Evolutionary conservation across 116 monocot species (phyloP).

Genomic region (Thalassia testudinum): DNA sequence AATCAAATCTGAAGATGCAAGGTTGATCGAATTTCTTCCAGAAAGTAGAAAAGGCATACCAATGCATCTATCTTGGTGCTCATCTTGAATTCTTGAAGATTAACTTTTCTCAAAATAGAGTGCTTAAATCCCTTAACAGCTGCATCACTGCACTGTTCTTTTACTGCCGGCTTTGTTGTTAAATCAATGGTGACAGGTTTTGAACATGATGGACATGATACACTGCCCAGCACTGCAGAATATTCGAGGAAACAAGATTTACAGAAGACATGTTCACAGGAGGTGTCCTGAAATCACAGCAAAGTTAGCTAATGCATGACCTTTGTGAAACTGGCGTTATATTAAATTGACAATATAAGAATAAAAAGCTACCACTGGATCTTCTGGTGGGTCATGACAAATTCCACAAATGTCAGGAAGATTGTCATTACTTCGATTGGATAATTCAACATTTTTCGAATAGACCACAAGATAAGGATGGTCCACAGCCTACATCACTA

Average conservation of each 20-base stretch:
- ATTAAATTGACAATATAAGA: slow-evolving; percentile 1
- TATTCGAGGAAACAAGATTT: slow-evolving; percentile 64
- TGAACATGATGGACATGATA: slow-evolving; percentile 70
- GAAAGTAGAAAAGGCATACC: slow-evolving; percentile 22
- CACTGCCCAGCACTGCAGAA: slow-evolving; percentile 24
- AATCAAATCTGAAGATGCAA: too few relatives aligned
- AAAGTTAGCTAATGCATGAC: not conserved
- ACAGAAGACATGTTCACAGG: slow-evolving; percentile 74
- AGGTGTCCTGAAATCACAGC: slow-evolving; percentile 40
- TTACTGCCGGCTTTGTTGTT: slow-evolving; percentile 14
- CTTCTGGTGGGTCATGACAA: slow-evolving; percentile 57
- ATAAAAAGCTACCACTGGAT: slow-evolving; percentile 43
- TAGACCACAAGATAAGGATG: slow-evolving; percentile 92
- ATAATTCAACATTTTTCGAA: slow-evolving; percentile 25
- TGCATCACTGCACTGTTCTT: slow-evolving; percentile 9
- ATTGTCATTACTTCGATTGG: slow-evolving; percentile 6
- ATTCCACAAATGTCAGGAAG: slow-evolving; percentile 32
- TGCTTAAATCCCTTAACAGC: slow-evolving; percentile 30
- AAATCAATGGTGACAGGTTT: slow-evolving; percentile 74
- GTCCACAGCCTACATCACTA: slow-evolving; percentile 72
- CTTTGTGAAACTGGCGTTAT: too few relatives aligned
- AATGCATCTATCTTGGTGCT: slow-evolving; percentile 94
- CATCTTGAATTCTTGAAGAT: slow-evolving; percentile 41
- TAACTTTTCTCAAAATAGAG: slow-evolving; percentile 48
- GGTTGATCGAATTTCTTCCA: too few relatives aligned